Evolutionary conservation across 768 basidiomycete genomes (phyloP).

Genomic region (Amanita phalloides): DNA sequence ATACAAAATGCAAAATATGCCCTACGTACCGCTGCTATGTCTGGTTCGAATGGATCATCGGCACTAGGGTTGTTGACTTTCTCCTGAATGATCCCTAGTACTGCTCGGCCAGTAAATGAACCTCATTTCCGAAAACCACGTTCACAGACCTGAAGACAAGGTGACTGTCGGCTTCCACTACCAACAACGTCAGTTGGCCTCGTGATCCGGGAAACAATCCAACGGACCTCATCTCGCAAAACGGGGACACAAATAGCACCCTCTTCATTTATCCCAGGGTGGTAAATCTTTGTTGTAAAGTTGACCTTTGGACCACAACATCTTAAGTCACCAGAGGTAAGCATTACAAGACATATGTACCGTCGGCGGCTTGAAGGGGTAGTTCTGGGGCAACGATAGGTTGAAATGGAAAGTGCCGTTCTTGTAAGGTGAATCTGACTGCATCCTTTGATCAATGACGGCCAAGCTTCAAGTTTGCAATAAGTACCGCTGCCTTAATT

Average conservation of each 20-base stretch:
- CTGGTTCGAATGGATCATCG: constrained; percentile 84
- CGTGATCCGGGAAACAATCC: not conserved
- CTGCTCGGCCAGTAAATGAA: constrained; percentile 23
- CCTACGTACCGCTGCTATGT: constrained; percentile 64
- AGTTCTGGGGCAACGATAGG: constrained; percentile 64
- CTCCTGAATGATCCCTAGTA: constrained; percentile 67
- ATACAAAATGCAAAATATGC: not conserved
- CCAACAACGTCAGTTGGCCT: not conserved
- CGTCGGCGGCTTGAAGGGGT: constrained; percentile 80
- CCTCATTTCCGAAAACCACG: not conserved
- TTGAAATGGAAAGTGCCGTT: constrained; percentile 71
- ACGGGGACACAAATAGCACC: constrained; percentile 79
- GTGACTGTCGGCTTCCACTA: constrained; percentile 85
- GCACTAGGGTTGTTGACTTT: constrained; percentile 83
- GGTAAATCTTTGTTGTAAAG: constrained; percentile 82
- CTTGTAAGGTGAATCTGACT: constrained; percentile 79
- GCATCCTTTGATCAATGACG: constrained; percentile 5
- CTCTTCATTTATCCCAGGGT: constrained; percentile 86
- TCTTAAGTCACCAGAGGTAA: constrained; percentile 3
- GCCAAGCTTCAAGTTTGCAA: not conserved
- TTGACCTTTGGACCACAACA: constrained; percentile 42
- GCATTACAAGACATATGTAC: constrained; percentile 23
- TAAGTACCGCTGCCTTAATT: constrained; percentile 62
- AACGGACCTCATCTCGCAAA: constrained; percentile 68
- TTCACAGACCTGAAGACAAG: constrained; percentile 48